Conservation (phyloP, 1,139 yeast genomes). For the Starmera stellimalicola region DNA sequence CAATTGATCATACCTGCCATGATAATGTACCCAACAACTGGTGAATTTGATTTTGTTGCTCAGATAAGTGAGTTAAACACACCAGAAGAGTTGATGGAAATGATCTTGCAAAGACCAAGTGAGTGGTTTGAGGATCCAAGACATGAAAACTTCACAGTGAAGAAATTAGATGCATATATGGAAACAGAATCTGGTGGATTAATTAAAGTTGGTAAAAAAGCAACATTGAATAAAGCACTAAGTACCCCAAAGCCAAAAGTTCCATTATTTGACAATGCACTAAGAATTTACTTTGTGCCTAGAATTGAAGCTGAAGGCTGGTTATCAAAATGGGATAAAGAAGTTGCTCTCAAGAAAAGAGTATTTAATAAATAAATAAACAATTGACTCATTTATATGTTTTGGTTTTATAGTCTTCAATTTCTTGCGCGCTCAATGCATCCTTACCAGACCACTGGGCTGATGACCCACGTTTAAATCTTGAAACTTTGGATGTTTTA, state of each 20-base stretch:
- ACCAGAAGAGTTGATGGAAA: slow-evolving; percentile 45
- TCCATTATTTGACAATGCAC: slow-evolving; percentile 70
- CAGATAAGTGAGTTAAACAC: slow-evolving; percentile 65
- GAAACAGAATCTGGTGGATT: slow-evolving; percentile 82
- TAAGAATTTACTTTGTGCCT: slow-evolving; percentile 75
- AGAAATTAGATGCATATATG: slow-evolving; percentile 62
- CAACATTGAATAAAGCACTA: slow-evolving; percentile 54
- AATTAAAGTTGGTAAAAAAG: slow-evolving; percentile 75
- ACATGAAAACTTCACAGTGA: slow-evolving; percentile 49
- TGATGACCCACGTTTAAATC: slow-evolving; percentile 50
- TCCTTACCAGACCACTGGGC: slow-evolving; percentile 42
- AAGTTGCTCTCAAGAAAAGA: slow-evolving; percentile 47
- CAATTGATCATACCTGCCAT: slow-evolving; percentile 74
- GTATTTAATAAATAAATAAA: slow-evolving; percentile 1
- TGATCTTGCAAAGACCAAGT: slow-evolving; percentile 54
- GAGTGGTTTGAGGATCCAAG: slow-evolving; percentile 63
- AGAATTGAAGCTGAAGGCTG: slow-evolving; percentile 55
- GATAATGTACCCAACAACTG: slow-evolving; percentile 73
- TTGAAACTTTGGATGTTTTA: slow-evolving; percentile 33
- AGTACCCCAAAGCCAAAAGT: slow-evolving; percentile 54
- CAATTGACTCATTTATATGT: slow-evolving; percentile 19
- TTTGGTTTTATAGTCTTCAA: slow-evolving; percentile 39
- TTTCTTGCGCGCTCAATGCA: slow-evolving; percentile 34
- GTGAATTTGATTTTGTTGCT: slow-evolving; percentile 76
- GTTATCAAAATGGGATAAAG: slow-evolving; percentile 61